A percentile compares a stretch with the other conserved stretches of the same genome.
Conservation (phyloP, 1,139 yeast species). For the Candida buenavistaensis region DNA sequence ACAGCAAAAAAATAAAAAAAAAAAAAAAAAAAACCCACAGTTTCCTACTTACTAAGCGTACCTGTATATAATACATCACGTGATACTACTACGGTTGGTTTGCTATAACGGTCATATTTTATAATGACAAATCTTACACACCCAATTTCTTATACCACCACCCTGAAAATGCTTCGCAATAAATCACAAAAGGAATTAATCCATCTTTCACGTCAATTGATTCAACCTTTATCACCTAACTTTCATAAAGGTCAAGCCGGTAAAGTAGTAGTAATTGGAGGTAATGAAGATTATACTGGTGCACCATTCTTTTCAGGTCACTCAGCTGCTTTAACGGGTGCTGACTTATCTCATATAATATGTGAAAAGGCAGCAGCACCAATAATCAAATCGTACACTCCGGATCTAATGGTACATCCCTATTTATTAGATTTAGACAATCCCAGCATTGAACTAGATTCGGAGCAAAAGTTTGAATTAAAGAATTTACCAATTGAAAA, state of each 20-base stretch:
- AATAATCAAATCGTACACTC: slow-evolving; percentile 83
- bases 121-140: too few species aligned
- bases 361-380: slow-evolving; percentile 80
- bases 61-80: too few species aligned
- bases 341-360: slow-evolving; percentile 84
- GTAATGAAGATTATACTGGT: slow-evolving; percentile 93
- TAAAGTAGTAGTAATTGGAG: slow-evolving; percentile 83
- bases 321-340: slow-evolving; percentile 82
- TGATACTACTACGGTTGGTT: too few species aligned
- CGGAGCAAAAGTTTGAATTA: slow-evolving; percentile 18
- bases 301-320: slow-evolving; percentile 92
- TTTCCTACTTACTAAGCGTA: too few species aligned
- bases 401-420: slow-evolving; percentile 96
- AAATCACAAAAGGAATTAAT: slow-evolving; percentile 49
- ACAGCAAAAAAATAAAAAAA: too few species aligned
- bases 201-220: slow-evolving; percentile 47
- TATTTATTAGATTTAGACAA: slow-evolving; percentile 49
- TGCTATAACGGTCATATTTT: too few species aligned
- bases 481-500: slow-evolving; percentile 20
- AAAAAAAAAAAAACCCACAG: too few species aligned
- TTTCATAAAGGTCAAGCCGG: slow-evolving; percentile 96
- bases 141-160: neutral
- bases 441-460: slow-evolving; percentile 18
- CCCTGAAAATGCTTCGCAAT: slow-evolving; percentile 23
- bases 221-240: slow-evolving; percentile 74